phyloP scores from a whole-genome alignment of 345 rosid genomes.

The Lenwebbia sp. region DNA sequence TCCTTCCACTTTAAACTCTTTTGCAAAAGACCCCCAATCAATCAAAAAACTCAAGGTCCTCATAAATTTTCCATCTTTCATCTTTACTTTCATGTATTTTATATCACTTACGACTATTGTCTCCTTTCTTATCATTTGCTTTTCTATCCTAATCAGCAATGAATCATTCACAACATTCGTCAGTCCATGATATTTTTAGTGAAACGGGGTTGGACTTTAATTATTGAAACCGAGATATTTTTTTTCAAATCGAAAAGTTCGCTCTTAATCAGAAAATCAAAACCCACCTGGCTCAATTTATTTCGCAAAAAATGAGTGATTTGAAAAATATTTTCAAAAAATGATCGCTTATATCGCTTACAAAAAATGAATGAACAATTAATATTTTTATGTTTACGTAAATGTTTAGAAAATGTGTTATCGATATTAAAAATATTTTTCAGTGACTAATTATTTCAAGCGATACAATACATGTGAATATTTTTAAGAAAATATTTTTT shows the following conservation, averaged over 20 bases:
- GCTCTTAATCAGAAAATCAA: no score
- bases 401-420: no score
- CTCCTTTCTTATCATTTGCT: background rate
- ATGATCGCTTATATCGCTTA: fast-evolving
- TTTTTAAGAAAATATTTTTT: background rate
- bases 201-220: background rate
- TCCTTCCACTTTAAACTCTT: no score
- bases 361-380: no score
- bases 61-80: background rate
- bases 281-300: fast-evolving
- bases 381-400: no score
- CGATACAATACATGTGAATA: background rate
- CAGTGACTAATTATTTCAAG: background rate
- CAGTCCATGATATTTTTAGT: background rate
- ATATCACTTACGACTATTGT: background rate
- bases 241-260: background rate
- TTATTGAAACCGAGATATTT: background rate
- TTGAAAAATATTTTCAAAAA: fast-evolving
- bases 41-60: no score
- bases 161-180: background rate
- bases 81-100: background rate
- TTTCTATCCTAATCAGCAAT: background rate
- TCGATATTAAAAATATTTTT: no score
- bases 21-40: no score
- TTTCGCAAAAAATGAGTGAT: fast-evolving